Evolutionary conservation across 2,329 filamentous ascomycete genomes (phyloP).

Genomic region (Ophiostoma perfectum): DNA sequence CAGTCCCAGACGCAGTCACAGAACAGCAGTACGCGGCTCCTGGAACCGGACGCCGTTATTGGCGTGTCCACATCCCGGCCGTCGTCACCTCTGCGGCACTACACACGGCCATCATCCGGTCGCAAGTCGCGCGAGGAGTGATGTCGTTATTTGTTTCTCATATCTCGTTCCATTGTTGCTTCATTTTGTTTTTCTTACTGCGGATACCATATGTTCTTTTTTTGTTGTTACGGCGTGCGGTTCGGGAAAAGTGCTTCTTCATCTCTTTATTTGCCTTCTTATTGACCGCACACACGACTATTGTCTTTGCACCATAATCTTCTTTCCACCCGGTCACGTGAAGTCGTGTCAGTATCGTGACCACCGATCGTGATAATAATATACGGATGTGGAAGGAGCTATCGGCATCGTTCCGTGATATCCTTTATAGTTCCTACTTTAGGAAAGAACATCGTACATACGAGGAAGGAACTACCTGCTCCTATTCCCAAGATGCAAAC

Average conservation of each 20-base stretch:
- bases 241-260: background rate
- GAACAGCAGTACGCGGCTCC: conserved; percentile 26
- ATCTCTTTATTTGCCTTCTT: background rate
- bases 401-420: background rate
- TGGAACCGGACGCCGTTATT: conserved; percentile 37
- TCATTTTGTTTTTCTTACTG: background rate
- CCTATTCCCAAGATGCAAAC: background rate
- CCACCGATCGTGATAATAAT: background rate
- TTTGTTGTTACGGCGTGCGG: background rate
- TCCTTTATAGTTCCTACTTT: background rate
- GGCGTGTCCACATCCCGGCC: conserved; percentile 45
- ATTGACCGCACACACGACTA: background rate
- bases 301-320: background rate
- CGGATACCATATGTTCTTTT: background rate
- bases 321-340: conserved; percentile 6
- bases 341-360: conserved; percentile 19
- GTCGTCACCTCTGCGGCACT: conserved; percentile 40
- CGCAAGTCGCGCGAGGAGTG: conserved; percentile 38
- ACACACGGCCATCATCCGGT: conserved; percentile 35
- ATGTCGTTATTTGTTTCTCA: background rate
- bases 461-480: background rate
- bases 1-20: background rate
- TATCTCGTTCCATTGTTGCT: background rate
- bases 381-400: background rate
- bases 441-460: background rate